Conservation (phyloP, 2,329 filamentous ascomycete genomes). For the Lachnellula subtilissima region DNA sequence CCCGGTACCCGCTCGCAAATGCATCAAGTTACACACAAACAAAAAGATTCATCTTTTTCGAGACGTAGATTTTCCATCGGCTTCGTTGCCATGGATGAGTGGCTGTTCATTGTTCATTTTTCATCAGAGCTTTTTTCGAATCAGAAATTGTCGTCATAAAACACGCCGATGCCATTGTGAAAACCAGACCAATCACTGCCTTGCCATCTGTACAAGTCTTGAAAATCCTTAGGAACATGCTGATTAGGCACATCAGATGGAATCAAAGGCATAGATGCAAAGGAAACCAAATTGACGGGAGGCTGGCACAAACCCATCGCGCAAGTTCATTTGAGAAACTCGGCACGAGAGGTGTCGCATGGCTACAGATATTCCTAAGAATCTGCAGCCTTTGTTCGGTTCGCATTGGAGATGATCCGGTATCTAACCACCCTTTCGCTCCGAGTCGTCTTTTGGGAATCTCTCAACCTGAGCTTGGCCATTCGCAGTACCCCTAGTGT, state of each 20-base stretch:
- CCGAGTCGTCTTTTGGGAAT: conserved; percentile 52
- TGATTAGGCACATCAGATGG: conserved; percentile 2
- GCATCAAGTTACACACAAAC: conserved; percentile 25
- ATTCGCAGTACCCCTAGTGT: conserved; percentile 44
- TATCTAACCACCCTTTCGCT: conserved; percentile 56
- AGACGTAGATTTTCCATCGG: conserved; percentile 3
- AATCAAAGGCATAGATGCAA: background rate
- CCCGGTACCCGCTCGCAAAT: conserved; percentile 24
- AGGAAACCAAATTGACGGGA: background rate
- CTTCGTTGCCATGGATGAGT: conserved; percentile 5
- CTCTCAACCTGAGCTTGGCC: conserved; percentile 45
- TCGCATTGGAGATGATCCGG: background rate
- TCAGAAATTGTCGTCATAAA: background rate
- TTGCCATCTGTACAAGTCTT: background rate
- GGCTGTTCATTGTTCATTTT: conserved; percentile 3
- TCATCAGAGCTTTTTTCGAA: conserved; percentile 7
- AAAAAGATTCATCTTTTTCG: conserved; percentile 17
- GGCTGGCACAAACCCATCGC: background rate
- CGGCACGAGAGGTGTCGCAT: background rate
- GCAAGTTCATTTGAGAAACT: background rate
- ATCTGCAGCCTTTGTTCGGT: background rate
- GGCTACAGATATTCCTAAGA: background rate
- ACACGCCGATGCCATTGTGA: conserved; percentile 1
- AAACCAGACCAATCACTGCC: conserved; percentile 2
- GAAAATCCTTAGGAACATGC: background rate